Percentiles rank a stretch among this genome's conserved stretches.
Conservation (phyloP, 306 rosid genomes). For the Argentina anserina region DNA sequence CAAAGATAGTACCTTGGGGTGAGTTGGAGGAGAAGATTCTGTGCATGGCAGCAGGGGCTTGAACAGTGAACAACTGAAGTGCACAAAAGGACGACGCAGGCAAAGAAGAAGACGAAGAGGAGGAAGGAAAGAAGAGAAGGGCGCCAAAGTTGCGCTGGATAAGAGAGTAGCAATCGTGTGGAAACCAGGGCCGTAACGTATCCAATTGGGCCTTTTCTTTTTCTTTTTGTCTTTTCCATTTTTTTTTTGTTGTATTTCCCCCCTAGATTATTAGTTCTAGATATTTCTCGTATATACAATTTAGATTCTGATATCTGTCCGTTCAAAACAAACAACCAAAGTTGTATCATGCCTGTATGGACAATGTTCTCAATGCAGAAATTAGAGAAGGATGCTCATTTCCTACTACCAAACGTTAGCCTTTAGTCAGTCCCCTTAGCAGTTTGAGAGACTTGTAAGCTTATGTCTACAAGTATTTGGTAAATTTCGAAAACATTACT, state of each 20-base stretch:
- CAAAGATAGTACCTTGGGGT: neutral
- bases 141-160: slow-evolving; percentile 19
- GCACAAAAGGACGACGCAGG: neutral
- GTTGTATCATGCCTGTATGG: no score
- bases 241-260: neutral
- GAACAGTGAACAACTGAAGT: neutral
- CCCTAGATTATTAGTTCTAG: no score
- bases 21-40: slow-evolving; percentile 4
- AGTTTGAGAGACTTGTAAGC: no score
- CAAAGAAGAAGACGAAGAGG: neutral
- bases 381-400: no score
- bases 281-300: no score
- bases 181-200: slow-evolving; percentile 26
- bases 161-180: slow-evolving; percentile 31
- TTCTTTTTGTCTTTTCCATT: neutral
- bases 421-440: no score
- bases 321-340: no score
- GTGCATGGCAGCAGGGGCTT: slow-evolving; percentile 17
- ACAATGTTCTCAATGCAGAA: no score
- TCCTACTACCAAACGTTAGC: no score
- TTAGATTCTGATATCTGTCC: fast-evolving
- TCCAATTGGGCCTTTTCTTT: neutral
- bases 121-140: neutral
- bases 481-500: no score
- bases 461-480: no score